A percentile compares a stretch with the other conserved stretches of the same genome.
phyloP scores from a whole-genome alignment of 75 land plant genomes.

The Chamaecyparis obtusa region DNA sequence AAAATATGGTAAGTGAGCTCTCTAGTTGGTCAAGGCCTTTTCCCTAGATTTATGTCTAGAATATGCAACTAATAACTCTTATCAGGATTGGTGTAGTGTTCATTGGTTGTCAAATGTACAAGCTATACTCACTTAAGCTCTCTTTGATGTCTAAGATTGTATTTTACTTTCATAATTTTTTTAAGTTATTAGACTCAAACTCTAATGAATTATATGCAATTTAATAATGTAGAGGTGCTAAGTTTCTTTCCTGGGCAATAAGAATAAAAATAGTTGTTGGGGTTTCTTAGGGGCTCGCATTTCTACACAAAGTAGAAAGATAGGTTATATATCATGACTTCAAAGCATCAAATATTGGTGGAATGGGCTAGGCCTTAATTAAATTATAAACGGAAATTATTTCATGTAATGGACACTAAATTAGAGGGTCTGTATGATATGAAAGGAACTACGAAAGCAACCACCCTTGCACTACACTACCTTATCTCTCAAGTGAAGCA shows the following conservation, averaged over 20 bases:
- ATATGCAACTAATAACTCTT: not conserved
- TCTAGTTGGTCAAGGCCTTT: not conserved
- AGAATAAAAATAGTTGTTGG: slow-evolving; percentile 41
- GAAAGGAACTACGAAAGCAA: slow-evolving; percentile 32
- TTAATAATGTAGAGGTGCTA: slow-evolving; percentile 17
- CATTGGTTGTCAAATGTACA: not conserved
- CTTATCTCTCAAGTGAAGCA: slow-evolving; percentile 27
- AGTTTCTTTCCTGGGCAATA: slow-evolving; percentile 32
- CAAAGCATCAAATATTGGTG: slow-evolving; percentile 46
- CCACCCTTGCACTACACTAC: slow-evolving; percentile 32
- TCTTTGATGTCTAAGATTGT: not conserved
- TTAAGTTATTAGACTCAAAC: not conserved
- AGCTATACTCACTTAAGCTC: not conserved
- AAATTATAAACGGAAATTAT: slow-evolving; percentile 30
- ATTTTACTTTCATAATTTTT: not conserved
- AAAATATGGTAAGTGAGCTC: not conserved
- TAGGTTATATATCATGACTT: slow-evolving; percentile 41
- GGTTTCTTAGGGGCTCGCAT: slow-evolving; percentile 35
- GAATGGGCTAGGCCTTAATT: slow-evolving; percentile 52
- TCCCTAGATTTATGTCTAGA: not conserved
- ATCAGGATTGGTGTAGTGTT: not conserved
- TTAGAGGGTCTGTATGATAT: slow-evolving; percentile 44
- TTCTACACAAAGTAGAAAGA: slow-evolving; percentile 26
- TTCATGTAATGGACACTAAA: slow-evolving; percentile 36
- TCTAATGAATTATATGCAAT: not conserved